Conservation (phyloP, 768 basidiomycete genomes). For the Paxillus involutus region DNA sequence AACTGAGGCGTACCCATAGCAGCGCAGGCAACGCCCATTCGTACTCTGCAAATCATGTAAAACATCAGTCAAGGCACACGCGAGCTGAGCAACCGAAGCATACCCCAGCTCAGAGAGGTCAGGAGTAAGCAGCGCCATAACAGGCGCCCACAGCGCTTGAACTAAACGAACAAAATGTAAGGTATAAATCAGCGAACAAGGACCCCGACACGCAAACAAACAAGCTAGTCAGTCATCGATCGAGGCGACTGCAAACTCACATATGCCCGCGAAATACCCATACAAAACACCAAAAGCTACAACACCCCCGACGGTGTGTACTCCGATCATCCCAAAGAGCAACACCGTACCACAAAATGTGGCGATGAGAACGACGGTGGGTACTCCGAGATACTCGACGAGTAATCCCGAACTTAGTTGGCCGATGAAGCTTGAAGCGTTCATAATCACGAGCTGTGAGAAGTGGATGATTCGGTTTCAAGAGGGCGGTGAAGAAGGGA, state of each 20-base stretch:
- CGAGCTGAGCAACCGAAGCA: neutral
- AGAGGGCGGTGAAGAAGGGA: neutral
- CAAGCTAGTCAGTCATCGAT: neutral
- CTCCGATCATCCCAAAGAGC: constrained; percentile 48
- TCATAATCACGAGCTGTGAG: constrained; percentile 53
- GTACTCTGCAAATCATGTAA: constrained; percentile 24
- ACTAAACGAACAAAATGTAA: constrained; percentile 21
- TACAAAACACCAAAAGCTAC: constrained; percentile 45
- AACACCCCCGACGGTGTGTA: constrained; percentile 38
- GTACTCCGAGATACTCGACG: constrained; percentile 42
- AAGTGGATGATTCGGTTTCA: neutral
- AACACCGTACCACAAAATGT: constrained; percentile 38
- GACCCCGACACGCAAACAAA: neutral
- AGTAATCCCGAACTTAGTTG: constrained; percentile 50
- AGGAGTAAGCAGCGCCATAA: constrained; percentile 44
- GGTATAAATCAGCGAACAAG: neutral
- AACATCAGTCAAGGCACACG: neutral
- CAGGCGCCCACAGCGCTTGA: constrained; percentile 41
- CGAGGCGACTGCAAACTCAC: constrained; percentile 21
- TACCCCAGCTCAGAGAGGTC: constrained; percentile 54
- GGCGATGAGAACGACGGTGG: constrained; percentile 36
- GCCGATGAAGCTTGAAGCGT: constrained; percentile 53
- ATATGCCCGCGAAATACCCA: constrained; percentile 53
- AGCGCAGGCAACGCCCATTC: constrained; percentile 52
- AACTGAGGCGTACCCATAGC: constrained; percentile 37